phyloP scores from a whole-genome alignment of 2,329 filamentous ascomycete genomes.

The Lojkania enalia region DNA sequence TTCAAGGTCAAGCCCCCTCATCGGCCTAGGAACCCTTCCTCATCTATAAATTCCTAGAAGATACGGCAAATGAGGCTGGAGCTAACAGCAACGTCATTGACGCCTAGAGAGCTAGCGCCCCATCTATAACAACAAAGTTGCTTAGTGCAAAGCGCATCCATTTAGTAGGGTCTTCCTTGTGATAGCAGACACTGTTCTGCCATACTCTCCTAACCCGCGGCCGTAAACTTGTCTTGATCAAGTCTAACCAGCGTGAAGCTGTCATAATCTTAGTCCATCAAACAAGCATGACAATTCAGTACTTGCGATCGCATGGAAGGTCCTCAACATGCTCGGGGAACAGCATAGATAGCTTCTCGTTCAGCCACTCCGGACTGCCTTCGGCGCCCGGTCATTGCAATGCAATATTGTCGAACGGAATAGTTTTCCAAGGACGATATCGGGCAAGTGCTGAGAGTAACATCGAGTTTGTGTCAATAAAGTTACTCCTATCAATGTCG shows the following conservation, averaged over 20 bases:
- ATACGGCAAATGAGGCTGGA: not conserved
- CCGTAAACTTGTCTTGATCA: not conserved
- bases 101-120: not conserved
- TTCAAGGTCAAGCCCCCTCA: not conserved
- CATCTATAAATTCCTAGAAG: not conserved
- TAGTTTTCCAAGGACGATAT: not conserved
- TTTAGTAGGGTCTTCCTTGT: not conserved
- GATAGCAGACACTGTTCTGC: not conserved
- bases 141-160: conserved; percentile 4
- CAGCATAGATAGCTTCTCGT: conserved; percentile 3
- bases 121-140: conserved; percentile 1
- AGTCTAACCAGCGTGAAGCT: no score
- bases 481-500: not conserved
- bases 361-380: not conserved
- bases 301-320: not conserved
- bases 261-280: not conserved
- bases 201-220: not conserved
- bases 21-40: not conserved
- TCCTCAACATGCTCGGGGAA: not conserved
- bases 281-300: not conserved
- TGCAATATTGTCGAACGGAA: not conserved
- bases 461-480: not conserved
- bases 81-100: not conserved
- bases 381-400: not conserved
- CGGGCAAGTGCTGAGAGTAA: not conserved